Evolutionary conservation across 352 stramenopile genomes (phyloP).

Genomic region (Globisporangium paddicum): DNA sequence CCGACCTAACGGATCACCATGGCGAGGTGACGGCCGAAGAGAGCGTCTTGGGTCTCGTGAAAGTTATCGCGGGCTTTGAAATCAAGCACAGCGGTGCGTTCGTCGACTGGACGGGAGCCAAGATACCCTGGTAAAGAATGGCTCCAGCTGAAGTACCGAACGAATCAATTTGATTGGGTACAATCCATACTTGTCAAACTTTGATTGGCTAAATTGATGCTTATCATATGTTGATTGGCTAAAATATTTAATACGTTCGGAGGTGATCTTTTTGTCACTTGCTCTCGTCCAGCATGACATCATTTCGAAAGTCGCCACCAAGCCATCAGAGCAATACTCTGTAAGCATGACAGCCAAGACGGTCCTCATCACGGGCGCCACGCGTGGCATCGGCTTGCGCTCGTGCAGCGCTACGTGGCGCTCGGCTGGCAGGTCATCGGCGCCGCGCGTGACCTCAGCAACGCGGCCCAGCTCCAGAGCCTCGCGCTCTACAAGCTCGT

Average conservation of each 20-base stretch:
- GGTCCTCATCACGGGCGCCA: conserved; percentile 42
- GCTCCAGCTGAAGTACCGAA: too few species aligned
- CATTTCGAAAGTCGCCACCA: too few species aligned
- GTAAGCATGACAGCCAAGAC: too few species aligned
- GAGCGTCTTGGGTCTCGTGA: conserved; percentile 21
- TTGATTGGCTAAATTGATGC: too few species aligned
- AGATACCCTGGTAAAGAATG: conserved; percentile 27
- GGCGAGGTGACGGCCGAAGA: conserved; percentile 19
- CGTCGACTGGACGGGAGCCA: conserved; percentile 20
- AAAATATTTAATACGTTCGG: too few species aligned
- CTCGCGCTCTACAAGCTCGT: conserved; percentile 15
- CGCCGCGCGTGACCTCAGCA: neutral
- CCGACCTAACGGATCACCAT: conserved; percentile 26
- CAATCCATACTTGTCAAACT: too few species aligned
- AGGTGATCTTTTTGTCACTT: too few species aligned
- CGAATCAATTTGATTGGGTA: too few species aligned
- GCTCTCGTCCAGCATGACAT: too few species aligned
- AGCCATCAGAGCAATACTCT: too few species aligned
- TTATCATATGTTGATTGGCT: too few species aligned
- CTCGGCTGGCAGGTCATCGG: conserved; percentile 53
- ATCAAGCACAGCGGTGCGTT: conserved; percentile 24
- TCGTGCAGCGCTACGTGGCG: conserved; percentile 35
- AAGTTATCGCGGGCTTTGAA: conserved; percentile 19
- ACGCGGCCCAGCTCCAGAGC: conserved; percentile 13
- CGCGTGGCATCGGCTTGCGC: conserved; percentile 36